These are phyloP conservation scores for Puccinia horiana DNA, from an alignment of 1,284 basidiomycete genomes.

Conservation along the genomic window DNA sequence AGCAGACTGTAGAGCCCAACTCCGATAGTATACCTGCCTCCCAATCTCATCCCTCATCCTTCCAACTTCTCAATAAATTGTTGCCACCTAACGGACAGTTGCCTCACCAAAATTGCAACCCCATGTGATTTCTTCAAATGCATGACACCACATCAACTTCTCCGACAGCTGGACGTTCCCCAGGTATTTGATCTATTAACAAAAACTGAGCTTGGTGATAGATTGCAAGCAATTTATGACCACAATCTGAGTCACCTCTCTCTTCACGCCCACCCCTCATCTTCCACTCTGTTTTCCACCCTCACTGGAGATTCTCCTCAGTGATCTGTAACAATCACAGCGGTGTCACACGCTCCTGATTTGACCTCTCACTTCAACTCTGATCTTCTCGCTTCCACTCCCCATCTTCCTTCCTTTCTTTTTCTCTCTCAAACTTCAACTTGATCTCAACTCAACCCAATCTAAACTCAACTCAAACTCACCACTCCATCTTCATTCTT, in stretches of 20 bases:
- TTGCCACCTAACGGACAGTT: slow-evolving; percentile 9
- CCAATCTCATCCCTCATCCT: slow-evolving; percentile 14
- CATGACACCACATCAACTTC: neutral
- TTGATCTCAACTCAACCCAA: no score
- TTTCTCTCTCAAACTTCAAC: no score
- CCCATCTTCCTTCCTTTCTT: no score
- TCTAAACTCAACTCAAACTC: no score
- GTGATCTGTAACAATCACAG: no score
- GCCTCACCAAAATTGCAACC: neutral
- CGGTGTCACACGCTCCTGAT: no score
- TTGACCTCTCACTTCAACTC: no score
- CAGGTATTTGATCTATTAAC: neutral
- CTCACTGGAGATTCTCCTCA: slow-evolving; percentile 3
- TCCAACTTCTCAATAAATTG: slow-evolving; percentile 3
- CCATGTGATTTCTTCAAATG: slow-evolving; percentile 1
- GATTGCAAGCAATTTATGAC: neutral
- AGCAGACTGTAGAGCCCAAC: slow-evolving; percentile 28
- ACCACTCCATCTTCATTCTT: no score
- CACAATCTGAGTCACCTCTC: neutral
- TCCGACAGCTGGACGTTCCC: neutral
- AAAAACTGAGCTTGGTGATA: slow-evolving; percentile 18
- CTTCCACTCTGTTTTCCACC: neutral
- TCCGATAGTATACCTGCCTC: neutral
- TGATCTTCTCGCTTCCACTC: no score
- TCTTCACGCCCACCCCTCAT: neutral